A percentile compares a stretch with the other conserved stretches of the same genome.
Conservation (phyloP, 148 eudicot species). For the Oxyria digyna region DNA sequence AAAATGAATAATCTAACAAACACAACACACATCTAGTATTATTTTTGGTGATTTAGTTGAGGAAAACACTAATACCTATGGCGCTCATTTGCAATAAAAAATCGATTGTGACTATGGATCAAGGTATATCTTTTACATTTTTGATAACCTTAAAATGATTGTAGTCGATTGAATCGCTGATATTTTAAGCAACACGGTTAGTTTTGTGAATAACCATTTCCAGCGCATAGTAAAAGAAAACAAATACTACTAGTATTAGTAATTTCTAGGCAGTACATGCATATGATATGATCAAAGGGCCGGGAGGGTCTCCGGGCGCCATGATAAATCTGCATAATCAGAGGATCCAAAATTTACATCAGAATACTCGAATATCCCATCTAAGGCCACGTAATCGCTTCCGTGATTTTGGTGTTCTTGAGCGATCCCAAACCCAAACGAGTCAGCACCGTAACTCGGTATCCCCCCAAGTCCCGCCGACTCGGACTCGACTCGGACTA, state of each 20-base stretch:
- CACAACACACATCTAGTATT: no score
- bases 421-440: constrained; percentile 33
- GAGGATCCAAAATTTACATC: constrained; percentile 41
- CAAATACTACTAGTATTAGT: not conserved
- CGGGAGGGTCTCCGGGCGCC: constrained; percentile 39
- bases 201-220: no score
- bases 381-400: constrained; percentile 45
- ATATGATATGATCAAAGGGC: constrained; percentile 20
- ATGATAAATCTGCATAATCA: constrained; percentile 21
- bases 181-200: no score
- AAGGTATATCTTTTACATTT: no score
- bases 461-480: constrained; percentile 25
- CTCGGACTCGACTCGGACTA: constrained; percentile 23
- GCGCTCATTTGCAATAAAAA: no score
- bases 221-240: not conserved
- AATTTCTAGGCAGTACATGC: no score
- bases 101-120: no score
- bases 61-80: no score
- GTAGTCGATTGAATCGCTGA: no score
- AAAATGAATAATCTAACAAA: no score
- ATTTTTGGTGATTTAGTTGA: no score
- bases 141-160: no score
- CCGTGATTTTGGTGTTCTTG: not conserved
- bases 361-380: constrained; percentile 56
- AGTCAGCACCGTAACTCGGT: constrained; percentile 25